Conservation (phyloP, 805 yeast genomes). For the Cephaloascus fragrans region DNA sequence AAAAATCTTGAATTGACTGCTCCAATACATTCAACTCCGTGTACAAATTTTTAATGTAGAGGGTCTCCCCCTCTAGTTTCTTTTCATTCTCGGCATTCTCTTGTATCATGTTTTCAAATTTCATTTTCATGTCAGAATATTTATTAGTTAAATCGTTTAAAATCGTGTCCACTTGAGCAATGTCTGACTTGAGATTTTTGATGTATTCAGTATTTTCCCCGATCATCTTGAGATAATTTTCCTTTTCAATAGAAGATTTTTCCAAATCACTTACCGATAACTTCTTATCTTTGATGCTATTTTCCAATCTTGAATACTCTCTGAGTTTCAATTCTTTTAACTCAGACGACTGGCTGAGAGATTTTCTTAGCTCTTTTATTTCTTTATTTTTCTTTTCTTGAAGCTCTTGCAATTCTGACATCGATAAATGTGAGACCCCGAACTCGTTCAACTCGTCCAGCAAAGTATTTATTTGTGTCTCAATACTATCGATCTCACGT, state of each 20-base stretch:
- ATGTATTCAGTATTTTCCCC: constrained; percentile 21
- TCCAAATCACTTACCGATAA: constrained; percentile 45
- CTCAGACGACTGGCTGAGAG: constrained; percentile 19
- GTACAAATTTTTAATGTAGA: neutral
- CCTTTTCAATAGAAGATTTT: constrained; percentile 36
- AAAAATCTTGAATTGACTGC: neutral
- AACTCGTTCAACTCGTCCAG: constrained; percentile 23
- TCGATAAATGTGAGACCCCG: constrained; percentile 24
- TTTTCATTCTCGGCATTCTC: constrained; percentile 8
- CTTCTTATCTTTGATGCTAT: constrained; percentile 40
- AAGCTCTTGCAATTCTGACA: constrained; percentile 35
- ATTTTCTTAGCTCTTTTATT: constrained; percentile 28
- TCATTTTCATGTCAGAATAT: neutral
- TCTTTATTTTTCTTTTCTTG: constrained; percentile 26
- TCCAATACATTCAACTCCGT: neutral
- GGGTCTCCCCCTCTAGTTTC: neutral
- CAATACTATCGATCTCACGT: constrained; percentile 16
- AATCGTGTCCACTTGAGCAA: constrained; percentile 1
- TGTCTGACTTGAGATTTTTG: constrained; percentile 7
- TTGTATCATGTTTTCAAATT: constrained; percentile 1
- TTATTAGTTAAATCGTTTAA: constrained; percentile 2
- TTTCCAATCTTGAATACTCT: constrained; percentile 36
- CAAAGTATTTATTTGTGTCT: constrained; percentile 15
- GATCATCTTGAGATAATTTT: constrained; percentile 26
- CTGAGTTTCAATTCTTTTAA: constrained; percentile 34